These are phyloP conservation scores for Thermothielavioides terrestris DNA, from an alignment of 495 filamentous ascomycete genomes.

Conservation along the genomic window DNA sequence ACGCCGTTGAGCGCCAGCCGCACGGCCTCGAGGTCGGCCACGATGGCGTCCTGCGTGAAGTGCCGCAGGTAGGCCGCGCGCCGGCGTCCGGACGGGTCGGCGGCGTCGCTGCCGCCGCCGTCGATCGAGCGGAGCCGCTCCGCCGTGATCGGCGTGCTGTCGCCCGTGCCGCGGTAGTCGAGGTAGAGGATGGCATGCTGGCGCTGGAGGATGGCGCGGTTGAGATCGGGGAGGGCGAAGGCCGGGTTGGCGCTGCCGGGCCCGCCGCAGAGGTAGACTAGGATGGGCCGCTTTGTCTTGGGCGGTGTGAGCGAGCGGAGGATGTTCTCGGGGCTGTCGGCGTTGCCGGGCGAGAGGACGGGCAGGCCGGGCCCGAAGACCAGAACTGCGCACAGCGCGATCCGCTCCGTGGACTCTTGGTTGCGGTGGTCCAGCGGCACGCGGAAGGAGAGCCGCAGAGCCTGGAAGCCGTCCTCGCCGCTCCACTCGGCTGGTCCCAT, in stretches of 20 bases:
- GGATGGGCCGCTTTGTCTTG: not conserved
- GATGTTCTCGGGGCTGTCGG: too few species aligned
- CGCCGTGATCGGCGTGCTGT: conserved; percentile 53
- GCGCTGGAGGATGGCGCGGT: conserved; percentile 54
- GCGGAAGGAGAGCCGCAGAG: too few species aligned
- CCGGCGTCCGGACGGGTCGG: not conserved
- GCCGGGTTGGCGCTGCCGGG: conserved; percentile 62
- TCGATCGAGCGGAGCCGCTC: too few species aligned
- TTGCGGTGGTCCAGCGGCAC: too few species aligned
- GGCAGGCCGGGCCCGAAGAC: too few species aligned
- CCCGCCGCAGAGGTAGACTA: conserved; percentile 55
- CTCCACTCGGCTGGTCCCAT: too few species aligned
- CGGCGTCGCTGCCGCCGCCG: too few species aligned
- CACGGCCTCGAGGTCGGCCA: conserved; percentile 79
- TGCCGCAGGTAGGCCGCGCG: conserved; percentile 65
- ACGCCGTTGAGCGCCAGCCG: conserved; percentile 50
- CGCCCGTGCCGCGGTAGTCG: conserved; percentile 78
- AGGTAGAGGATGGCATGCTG: conserved; percentile 75
- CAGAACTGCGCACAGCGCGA: too few species aligned
- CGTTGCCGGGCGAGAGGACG: too few species aligned
- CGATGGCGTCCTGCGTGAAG: conserved; percentile 81
- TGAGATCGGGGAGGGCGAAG: conserved; percentile 51
- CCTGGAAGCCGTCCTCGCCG: too few species aligned
- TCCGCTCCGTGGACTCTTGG: too few species aligned
- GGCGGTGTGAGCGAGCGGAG: too few species aligned